Percentiles rank a stretch among this genome's conserved stretches.
Evolutionary conservation across 306 rosid species (phyloP).

Genomic region (Ormosia emarginata): DNA sequence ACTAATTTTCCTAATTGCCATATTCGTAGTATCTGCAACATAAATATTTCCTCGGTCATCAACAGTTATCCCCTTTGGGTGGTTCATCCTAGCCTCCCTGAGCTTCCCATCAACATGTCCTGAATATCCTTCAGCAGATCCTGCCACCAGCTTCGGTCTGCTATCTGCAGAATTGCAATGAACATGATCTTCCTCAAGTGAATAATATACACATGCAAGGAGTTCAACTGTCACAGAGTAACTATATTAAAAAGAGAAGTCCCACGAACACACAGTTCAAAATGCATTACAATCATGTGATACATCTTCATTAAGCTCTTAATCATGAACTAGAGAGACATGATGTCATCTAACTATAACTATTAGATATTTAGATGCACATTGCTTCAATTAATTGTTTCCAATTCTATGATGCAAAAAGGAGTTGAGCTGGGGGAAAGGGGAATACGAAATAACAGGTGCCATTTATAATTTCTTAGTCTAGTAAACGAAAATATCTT

Average conservation of each 20-base stretch:
- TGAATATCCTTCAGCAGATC: slow-evolving; percentile 80
- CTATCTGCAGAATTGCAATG: slow-evolving; percentile 59
- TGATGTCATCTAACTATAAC: not conserved
- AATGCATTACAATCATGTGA: not conserved
- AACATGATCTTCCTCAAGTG: slow-evolving; percentile 5
- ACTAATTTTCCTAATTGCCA: slow-evolving; percentile 91
- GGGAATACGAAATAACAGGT: not conserved
- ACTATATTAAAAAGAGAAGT: not conserved
- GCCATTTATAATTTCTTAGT: not conserved
- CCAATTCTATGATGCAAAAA: not conserved
- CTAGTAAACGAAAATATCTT: not conserved
- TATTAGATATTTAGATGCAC: not conserved
- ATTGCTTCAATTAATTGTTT: not conserved
- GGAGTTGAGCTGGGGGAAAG: not conserved
- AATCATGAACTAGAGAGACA: not conserved
- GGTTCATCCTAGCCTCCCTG: slow-evolving; percentile 87
- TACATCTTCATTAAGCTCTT: slow-evolving; percentile 1
- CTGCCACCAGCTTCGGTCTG: slow-evolving; percentile 78
- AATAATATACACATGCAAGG: not conserved
- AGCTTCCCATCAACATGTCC: slow-evolving; percentile 87
- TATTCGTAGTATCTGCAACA: slow-evolving; percentile 80
- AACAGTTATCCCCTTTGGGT: slow-evolving; percentile 81
- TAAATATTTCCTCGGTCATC: slow-evolving; percentile 92
- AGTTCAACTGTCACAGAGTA: not conserved
- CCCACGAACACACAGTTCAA: not conserved